A percentile compares a stretch with the other conserved stretches of the same genome.
phyloP scores from a whole-genome alignment of 352 stramenopile species.

The Globisporangium paroecandrum region DNA sequence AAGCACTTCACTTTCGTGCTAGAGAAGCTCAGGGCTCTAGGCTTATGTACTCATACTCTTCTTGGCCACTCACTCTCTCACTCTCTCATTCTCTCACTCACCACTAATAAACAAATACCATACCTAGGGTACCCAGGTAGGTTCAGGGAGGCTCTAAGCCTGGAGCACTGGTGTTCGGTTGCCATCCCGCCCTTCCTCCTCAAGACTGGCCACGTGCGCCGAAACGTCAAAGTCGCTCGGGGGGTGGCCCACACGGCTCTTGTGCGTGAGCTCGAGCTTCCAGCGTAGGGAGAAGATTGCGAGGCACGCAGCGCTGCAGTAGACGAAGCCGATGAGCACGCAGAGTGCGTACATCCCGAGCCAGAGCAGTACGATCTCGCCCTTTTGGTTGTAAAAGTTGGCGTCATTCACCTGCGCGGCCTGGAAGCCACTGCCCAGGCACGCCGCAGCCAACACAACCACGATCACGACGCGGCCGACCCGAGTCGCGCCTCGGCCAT shows the following conservation, averaged over 20 bases:
- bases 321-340: slow-evolving; percentile 38
- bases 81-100: no score
- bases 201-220: neutral
- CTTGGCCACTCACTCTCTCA: no score
- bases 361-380: slow-evolving; percentile 39
- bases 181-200: neutral
- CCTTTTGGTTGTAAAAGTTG: slow-evolving; percentile 36
- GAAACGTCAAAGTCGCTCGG: slow-evolving; percentile 2
- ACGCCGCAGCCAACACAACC: slow-evolving; percentile 27
- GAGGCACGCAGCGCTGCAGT: slow-evolving; percentile 41
- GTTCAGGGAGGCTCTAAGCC: neutral
- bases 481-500: slow-evolving; percentile 28
- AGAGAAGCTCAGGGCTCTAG: neutral
- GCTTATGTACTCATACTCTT: neutral
- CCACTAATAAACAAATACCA: neutral
- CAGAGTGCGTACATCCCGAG: slow-evolving; percentile 42
- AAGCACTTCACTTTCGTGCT: neutral
- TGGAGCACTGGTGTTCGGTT: neutral
- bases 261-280: slow-evolving; percentile 20
- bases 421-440: slow-evolving; percentile 36
- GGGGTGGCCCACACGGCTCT: slow-evolving; percentile 1
- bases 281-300: slow-evolving; percentile 46
- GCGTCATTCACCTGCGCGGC: slow-evolving; percentile 29
- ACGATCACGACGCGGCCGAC: slow-evolving; percentile 38
- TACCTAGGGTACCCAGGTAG: neutral